Evolutionary conservation across 192 early-diverging fungal species (phyloP).

Genomic region (Chytriomyces sp.): DNA sequence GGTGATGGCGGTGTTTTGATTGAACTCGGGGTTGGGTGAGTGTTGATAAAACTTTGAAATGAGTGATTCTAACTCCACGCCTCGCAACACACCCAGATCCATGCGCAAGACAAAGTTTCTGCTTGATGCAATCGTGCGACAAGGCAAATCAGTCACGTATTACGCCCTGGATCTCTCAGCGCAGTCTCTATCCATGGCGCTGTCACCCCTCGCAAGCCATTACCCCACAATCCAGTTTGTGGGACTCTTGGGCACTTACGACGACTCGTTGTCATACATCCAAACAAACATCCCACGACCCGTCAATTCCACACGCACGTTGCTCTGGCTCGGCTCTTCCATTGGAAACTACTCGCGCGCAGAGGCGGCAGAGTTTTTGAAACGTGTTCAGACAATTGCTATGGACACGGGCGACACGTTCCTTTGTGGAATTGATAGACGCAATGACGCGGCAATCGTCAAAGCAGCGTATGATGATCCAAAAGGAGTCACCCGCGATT

Average conservation of each 20-base stretch:
- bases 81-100: conserved; percentile 56
- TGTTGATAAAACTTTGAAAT: not conserved
- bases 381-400: conserved; percentile 56
- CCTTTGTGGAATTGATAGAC: conserved; percentile 83
- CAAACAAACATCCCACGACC: conserved; percentile 50
- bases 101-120: conserved; percentile 88
- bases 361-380: conserved; percentile 74
- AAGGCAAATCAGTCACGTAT: conserved; percentile 71
- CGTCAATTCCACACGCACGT: conserved; percentile 64
- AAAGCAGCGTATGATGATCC: conserved; percentile 86
- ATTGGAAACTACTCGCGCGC: conserved; percentile 77
- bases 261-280: conserved; percentile 75
- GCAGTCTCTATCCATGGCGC: conserved; percentile 72
- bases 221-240: conserved; percentile 73
- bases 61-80: not conserved
- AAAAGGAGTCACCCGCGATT: conserved; percentile 74
- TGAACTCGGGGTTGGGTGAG: conserved; percentile 88
- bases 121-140: conserved; percentile 72
- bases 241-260: conserved; percentile 89
- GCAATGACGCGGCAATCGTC: conserved; percentile 74
- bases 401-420: conserved; percentile 72
- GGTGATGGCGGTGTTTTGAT: conserved; percentile 74
- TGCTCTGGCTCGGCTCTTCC: conserved; percentile 90
- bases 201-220: conserved; percentile 64
- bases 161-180: conserved; percentile 90